phyloP scores from a whole-genome alignment of 208 protist genomes.

The Herpetomonas samuelpessoai region DNA sequence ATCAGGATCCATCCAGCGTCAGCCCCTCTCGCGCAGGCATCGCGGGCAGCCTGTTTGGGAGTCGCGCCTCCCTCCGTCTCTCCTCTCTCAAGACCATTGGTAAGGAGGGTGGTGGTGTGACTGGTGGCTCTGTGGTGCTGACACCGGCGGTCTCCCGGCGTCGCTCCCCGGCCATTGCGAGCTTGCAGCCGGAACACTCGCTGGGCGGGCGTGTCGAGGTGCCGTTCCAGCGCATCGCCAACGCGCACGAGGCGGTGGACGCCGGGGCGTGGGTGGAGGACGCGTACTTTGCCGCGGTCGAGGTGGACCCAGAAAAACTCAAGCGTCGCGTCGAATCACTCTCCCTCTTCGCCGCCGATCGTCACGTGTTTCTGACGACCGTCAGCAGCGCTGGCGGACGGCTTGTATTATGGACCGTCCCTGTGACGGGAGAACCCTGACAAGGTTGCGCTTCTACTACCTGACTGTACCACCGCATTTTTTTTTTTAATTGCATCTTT shows the following conservation, averaged over 20 bases:
- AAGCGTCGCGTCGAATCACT: conserved; percentile 20
- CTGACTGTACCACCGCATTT: conserved; percentile 11
- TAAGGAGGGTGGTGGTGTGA: no score
- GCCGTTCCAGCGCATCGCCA: conserved; percentile 31
- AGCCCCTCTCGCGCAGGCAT: no score
- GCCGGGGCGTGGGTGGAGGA: conserved; percentile 19
- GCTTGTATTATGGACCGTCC: conserved; percentile 14
- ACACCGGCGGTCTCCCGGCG: neutral
- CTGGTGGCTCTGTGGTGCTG: neutral
- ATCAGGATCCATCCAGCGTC: no score
- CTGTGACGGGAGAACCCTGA: conserved; percentile 20
- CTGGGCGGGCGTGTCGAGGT: conserved; percentile 10
- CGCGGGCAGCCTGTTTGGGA: no score
- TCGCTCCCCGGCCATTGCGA: neutral
- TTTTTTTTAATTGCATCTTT: conserved; percentile 11
- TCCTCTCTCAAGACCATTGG: no score
- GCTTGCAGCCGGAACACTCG: neutral
- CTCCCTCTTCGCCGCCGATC: conserved; percentile 29
- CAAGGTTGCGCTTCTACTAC: neutral
- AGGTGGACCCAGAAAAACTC: conserved; percentile 21
- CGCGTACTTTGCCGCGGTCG: conserved; percentile 14
- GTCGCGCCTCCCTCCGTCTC: neutral
- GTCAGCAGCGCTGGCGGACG: conserved; percentile 9
- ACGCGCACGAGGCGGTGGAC: conserved; percentile 7
- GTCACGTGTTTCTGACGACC: conserved; percentile 15